Evolutionary conservation across 73 alveolate genomes (phyloP), one percentile per base, ranked within the genome.

Genomic region (Paraurostyla sp.): DNA sequence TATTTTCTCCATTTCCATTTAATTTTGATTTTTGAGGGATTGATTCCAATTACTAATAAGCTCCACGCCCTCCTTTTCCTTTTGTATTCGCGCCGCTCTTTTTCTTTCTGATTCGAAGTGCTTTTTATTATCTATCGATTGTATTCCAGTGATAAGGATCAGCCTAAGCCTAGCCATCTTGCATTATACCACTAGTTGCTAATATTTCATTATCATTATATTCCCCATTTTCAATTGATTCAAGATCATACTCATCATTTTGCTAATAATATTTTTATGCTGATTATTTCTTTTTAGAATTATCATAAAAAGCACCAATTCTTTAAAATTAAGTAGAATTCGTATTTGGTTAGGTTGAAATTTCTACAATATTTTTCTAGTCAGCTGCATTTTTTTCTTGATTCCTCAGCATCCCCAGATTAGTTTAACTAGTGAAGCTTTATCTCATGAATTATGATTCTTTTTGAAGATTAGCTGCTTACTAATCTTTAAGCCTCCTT

Each of bases 361-460:
- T n/a, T n/a, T n/a, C n/a, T n/a, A n/a, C n/a, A n/a, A n/a, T n/a
- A n/a, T n/a, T n/a, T n/a, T n/a, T 11, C 13, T 36, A 6, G 9
- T 65, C 82, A 6, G 82, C 60, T 13, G 56, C 25, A 38, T 20
- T 13, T 0, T 38, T 32, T 13, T 65, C 58, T 16, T 65, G 1
- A 16, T 33, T 2, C 25, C 82, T 65, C 36, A 4, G 4, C 40
- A n/a, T n/a, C n/a, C n/a, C n/a, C n/a, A 65, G 2, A 65, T 65
- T 65, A 38, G 82, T 18, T 32, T 65, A 35, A 22, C 60, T 65
- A 13, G 82, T 65, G 58, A 65, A 65, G 25, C 82, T 65, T 38
- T 32, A 38, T 6, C 82, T 32, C 18, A 65, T 30, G 1, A 36
- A 38, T 35, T 22, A 40, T 65, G 41, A 18, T 65, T 65, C 82